Evolutionary conservation across 1,284 basidiomycete genomes (phyloP), one percentile per base, ranked within the genome.

Genomic region (Chalciporus sp.): DNA sequence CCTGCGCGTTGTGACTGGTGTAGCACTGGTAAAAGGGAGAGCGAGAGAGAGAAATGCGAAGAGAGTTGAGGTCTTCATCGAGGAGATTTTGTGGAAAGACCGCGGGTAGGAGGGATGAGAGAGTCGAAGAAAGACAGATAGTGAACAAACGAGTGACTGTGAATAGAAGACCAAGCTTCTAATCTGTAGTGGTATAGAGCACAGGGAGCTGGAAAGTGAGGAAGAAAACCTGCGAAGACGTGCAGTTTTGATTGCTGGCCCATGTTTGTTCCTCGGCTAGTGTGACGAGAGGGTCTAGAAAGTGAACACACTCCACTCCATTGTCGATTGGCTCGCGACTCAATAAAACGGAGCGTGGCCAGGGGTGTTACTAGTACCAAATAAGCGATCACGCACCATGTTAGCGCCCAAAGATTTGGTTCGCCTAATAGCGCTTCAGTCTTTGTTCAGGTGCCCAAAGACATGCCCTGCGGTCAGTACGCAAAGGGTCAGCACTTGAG

Each of bases 11-110:
- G 35, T 17, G n/a, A 37, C 35, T 19, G 58, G 59, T 7, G 59
- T 67, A 27, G 76, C 76, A 37, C 62, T 67, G 14, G 68, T 51
- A 52, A 78, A 63, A 39, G 77, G 72, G 41, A 80, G 58, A 3
- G 67, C 60, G 41, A 79, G 59, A 47, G 68, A 63, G 43, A 73
- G 58, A 58, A 75, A 53, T 19, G 58, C 44, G n/a, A 66, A 42
- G 44, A 70, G 42, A 11, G 54, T 41, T 10, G 60, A 64, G 28
- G 50, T 28, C 53, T 62, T 69, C 67, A 69, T 69, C 35, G 43
- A 10, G n/a, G 10, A 45, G 16, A 52, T 19, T 23, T 51, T 7
- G 27, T 26, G 14, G 31, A 20, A 42, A 39, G n/a, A 37, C 5
- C 11, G 20, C 31, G 10, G 16, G 41, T 11, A 14, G 14, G 1